Conservation (phyloP, 1,284 basidiomycete species). For the Ceratobasidium theobromae region DNA sequence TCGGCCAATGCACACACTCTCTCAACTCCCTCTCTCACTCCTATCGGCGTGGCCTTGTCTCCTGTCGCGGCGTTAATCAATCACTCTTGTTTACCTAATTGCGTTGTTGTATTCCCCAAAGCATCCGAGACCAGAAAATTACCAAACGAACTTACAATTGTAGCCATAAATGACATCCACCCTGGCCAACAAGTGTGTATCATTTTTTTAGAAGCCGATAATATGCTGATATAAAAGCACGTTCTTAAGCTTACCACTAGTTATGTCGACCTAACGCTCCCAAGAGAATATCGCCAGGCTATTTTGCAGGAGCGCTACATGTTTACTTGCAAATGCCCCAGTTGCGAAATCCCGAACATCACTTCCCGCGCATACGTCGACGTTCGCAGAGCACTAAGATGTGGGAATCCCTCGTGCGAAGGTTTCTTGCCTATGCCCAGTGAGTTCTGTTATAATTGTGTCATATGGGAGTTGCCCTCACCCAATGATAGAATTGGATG, state of each 20-base stretch:
- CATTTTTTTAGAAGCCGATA: conserved; percentile 12
- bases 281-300: conserved; percentile 56
- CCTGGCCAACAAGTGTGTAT: conserved; percentile 66
- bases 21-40: conserved; percentile 69
- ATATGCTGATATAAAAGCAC: conserved; percentile 40
- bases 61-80: conserved; percentile 82
- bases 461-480: conserved; percentile 45
- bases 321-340: conserved; percentile 72
- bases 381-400: conserved; percentile 66
- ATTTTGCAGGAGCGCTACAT: conserved; percentile 73
- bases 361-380: conserved; percentile 49
- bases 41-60: conserved; percentile 79
- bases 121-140: conserved; percentile 41
- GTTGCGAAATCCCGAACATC: conserved; percentile 49
- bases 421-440: conserved; percentile 47
- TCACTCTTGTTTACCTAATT: conserved; percentile 90
- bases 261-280: conserved; percentile 84
- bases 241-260: conserved; percentile 59
- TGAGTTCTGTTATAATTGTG: conserved; percentile 57
- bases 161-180: conserved; percentile 65
- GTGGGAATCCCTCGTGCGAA: conserved; percentile 43
- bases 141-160: conserved; percentile 59
- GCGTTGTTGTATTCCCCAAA: conserved; percentile 84
- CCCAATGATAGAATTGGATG: neutral
- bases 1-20: conserved; percentile 86